Evolutionary conservation across 768 basidiomycete genomes (phyloP).

Genomic region (Podaxis sp.): DNA sequence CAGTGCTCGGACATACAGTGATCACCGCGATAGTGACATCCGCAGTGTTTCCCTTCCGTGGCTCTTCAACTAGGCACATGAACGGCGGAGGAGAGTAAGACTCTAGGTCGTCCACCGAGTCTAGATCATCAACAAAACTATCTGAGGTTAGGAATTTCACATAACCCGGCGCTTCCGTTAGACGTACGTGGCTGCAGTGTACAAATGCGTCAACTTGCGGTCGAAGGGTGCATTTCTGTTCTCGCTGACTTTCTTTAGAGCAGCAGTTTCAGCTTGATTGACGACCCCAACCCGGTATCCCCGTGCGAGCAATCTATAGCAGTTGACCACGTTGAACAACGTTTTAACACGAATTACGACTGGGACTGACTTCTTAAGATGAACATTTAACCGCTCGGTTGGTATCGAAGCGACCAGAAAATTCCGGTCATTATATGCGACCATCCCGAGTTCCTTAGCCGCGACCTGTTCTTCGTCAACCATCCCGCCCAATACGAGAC

Average conservation of each 20-base stretch:
- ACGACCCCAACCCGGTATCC: slow-evolving; percentile 85
- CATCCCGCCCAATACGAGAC: background rate
- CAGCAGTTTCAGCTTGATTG: slow-evolving; percentile 81
- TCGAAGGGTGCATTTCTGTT: slow-evolving; percentile 72
- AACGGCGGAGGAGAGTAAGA: slow-evolving; percentile 55
- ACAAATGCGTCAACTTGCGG: slow-evolving; percentile 70
- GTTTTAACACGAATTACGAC: background rate
- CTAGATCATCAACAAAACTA: slow-evolving; percentile 83
- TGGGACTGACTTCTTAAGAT: slow-evolving; percentile 63
- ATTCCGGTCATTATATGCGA: slow-evolving; percentile 66
- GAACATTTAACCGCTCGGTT: slow-evolving; percentile 57
- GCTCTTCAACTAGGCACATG: slow-evolving; percentile 73
- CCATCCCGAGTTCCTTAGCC: slow-evolving; percentile 73
- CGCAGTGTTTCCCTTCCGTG: slow-evolving; percentile 18
- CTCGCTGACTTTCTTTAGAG: slow-evolving; percentile 79
- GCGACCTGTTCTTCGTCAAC: slow-evolving; percentile 45
- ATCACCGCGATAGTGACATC: slow-evolving; percentile 65
- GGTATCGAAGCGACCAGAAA: slow-evolving; percentile 76
- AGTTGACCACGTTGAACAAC: background rate
- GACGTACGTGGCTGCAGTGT: slow-evolving; percentile 83
- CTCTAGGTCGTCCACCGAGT: slow-evolving; percentile 60
- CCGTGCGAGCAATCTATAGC: slow-evolving; percentile 56
- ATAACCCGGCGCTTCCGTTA: background rate
- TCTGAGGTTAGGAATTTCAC: slow-evolving; percentile 4
- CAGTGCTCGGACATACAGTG: slow-evolving; percentile 79